Evolutionary conservation across 768 basidiomycete species (phyloP).

Genomic region (Phaeolepiota aurea): DNA sequence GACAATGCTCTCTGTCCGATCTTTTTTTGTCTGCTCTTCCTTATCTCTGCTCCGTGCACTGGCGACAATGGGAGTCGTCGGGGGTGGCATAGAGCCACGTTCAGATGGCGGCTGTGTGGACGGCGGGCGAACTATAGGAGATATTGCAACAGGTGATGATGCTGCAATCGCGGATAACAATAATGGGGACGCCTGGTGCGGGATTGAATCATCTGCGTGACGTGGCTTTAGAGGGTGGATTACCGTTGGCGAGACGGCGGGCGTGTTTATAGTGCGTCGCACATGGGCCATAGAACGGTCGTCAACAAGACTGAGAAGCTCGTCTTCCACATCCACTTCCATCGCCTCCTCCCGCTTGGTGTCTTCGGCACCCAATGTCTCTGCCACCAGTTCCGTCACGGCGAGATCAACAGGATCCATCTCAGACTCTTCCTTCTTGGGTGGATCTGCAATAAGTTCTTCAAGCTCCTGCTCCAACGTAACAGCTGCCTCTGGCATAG

Average conservation of each 20-base stretch:
- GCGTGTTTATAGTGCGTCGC: conserved; percentile 7
- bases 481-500: conserved; percentile 24
- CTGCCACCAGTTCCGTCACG: conserved; percentile 34
- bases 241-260: conserved; percentile 6
- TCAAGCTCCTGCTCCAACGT: conserved; percentile 40
- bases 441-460: conserved; percentile 20
- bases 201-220: not conserved
- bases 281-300: conserved; percentile 21
- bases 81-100: conserved; percentile 56
- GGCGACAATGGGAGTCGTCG: conserved; percentile 15
- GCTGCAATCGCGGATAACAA: conserved; percentile 1
- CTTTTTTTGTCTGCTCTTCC: conserved; percentile 15
- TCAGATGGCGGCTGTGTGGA: conserved; percentile 25
- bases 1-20: conserved; percentile 11
- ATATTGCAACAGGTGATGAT: conserved; percentile 5
- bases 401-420: conserved; percentile 35
- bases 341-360: conserved; percentile 17
- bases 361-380: conserved; percentile 23
- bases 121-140: conserved; percentile 10
- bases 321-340: conserved; percentile 51
- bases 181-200: conserved; percentile 5
- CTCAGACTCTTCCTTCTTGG: conserved; percentile 26
- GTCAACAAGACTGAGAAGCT: conserved; percentile 63
- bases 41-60: conserved; percentile 20
- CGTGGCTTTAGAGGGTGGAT: not conserved